These are phyloP conservation scores for Psilocybe subaeruginosa DNA, from an alignment of 768 basidiomycete genomes.

Conservation along the genomic window DNA sequence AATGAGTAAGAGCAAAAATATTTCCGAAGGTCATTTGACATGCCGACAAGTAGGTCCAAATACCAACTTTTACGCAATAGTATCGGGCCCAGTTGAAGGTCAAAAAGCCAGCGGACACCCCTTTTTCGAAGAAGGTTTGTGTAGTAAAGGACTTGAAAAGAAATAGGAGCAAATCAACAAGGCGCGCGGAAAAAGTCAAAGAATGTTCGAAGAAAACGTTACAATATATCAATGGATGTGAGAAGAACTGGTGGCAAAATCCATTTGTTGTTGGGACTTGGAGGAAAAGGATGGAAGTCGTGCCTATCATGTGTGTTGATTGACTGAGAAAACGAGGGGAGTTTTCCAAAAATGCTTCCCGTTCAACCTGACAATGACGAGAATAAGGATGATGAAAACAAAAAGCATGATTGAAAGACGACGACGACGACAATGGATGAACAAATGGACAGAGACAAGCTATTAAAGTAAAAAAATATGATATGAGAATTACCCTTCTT, in stretches of 20 bases:
- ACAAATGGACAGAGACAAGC: not conserved
- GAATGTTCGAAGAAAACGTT: not conserved
- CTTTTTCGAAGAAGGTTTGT: not conserved
- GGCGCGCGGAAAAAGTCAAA: not conserved
- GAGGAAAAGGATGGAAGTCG: too few species aligned
- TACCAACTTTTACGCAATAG: not conserved
- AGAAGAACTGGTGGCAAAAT: not conserved
- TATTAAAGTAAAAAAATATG: constrained; percentile 8
- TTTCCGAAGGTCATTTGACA: constrained; percentile 32
- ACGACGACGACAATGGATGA: not conserved
- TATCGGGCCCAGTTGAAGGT: constrained; percentile 38
- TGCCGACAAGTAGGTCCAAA: constrained; percentile 29
- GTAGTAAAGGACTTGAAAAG: not conserved
- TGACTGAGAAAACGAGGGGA: not conserved
- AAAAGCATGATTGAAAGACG: not conserved
- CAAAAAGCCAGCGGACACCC: constrained; percentile 39
- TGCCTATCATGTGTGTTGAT: too few species aligned
- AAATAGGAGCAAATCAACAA: not conserved
- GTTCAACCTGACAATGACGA: not conserved
- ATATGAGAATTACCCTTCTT: not conserved
- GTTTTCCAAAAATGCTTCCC: not conserved
- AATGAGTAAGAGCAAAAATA: not conserved
- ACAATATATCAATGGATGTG: not conserved
- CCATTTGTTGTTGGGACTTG: too few species aligned
- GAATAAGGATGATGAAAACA: not conserved